Conservation (phyloP, 257 asterid species). For the Sherardia arvensis region DNA sequence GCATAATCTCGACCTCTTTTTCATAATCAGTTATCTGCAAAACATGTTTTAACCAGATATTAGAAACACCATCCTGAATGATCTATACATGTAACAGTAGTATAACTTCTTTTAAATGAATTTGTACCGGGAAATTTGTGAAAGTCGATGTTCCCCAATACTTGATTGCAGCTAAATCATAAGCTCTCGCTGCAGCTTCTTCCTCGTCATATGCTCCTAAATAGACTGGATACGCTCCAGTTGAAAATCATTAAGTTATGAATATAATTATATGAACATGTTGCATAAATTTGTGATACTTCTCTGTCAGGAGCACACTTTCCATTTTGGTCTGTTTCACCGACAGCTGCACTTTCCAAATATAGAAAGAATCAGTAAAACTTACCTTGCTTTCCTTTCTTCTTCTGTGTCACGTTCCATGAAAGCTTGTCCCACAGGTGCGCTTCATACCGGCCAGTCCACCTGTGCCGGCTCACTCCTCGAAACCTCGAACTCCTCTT, state of each 20-base stretch:
- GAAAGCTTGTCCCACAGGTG: constrained; percentile 64
- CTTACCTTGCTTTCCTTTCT: constrained; percentile 53
- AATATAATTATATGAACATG: neutral
- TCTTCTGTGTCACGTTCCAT: constrained; percentile 54
- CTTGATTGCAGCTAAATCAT: constrained; percentile 46
- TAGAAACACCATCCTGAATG: neutral
- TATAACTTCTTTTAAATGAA: neutral
- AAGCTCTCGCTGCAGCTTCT: constrained; percentile 51
- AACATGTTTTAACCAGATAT: neutral
- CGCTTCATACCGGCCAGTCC: constrained; percentile 58
- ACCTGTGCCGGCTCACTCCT: constrained; percentile 52
- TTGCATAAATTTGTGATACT: no score
- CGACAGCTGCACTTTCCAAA: neutral
- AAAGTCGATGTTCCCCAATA: constrained; percentile 47
- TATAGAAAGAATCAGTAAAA: neutral
- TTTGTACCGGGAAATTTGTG: constrained; percentile 34
- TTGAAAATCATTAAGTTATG: neutral
- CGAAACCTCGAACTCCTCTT: constrained; percentile 68
- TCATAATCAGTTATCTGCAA: constrained; percentile 32
- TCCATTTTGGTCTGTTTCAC: neutral
- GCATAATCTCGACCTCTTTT: constrained; percentile 40
- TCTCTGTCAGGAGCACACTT: neutral
- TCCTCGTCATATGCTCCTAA: constrained; percentile 52
- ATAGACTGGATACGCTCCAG: constrained; percentile 23
- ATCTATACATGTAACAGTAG: neutral